Evolutionary conservation across 106 monocot species (phyloP), one percentile per base, ranked within the genome.

Genomic region (Gastrodia elata): DNA sequence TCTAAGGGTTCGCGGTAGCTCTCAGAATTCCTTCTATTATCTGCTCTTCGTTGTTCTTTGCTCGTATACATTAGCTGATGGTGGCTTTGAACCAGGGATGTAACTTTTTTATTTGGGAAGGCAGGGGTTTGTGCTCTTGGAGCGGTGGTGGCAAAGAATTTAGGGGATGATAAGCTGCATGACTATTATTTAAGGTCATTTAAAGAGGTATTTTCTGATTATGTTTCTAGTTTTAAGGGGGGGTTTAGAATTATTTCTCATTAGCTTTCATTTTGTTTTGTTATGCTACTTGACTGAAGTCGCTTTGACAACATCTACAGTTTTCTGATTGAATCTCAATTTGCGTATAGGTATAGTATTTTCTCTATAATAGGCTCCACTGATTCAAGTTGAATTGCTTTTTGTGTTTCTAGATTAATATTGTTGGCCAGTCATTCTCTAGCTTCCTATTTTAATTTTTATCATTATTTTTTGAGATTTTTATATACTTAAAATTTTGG

Each of bases 101-200:
- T 85, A 68, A 91, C 91, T 22, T 95, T 95, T 68, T 86, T 92
- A 38, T 87, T 87, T 59, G 91, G 91, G 30, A 57, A 89, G 37
- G 91, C 91, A 9, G 95, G 95, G 24, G 87, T 89, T n/a, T 89
- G 89, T n/a, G 95, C 95, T 71, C 70, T 95, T 16, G 95, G 95
- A 10, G 91, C 95, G 8, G 87, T 85, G 5, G 85, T 81, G 18
- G 91, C 95, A 0, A 89, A 85, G 67, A 73, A 82, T 41, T 59
- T 68, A 25, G 72, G 84, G 49, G 91, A 95, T 43, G 82, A 85
- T 73, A 64, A 24, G 41, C 24, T 84, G 76, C 52, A 84, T 10
- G 72, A 77, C 32, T 80, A 86, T 46, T 92, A 89, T 74, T 46
- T 95, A 74, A 85, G 74, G 70, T 87, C 87, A 34, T 95, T 95